Evolutionary conservation across 495 filamentous ascomycete species (phyloP).

Genomic region (Hypoxylon rickii): DNA sequence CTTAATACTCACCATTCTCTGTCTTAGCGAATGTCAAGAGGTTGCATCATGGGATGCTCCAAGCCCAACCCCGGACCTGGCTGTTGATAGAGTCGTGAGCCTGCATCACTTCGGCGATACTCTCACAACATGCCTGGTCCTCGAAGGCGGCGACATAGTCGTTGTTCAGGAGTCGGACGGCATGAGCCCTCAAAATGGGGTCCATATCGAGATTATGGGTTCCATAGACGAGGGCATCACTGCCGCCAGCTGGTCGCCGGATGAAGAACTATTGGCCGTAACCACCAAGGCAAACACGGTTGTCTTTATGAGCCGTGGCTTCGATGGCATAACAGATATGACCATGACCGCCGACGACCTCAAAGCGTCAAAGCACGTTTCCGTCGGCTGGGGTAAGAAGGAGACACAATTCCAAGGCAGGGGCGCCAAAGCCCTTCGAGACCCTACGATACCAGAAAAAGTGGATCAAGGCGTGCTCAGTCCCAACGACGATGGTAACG

Average conservation of each 20-base stretch:
- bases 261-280: slow-evolving; percentile 87
- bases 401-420: slow-evolving; percentile 98
- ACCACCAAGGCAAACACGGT: slow-evolving; percentile 78
- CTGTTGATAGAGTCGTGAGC: slow-evolving; percentile 70
- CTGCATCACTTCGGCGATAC: slow-evolving; percentile 86
- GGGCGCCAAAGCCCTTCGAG: slow-evolving; percentile 77
- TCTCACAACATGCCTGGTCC: slow-evolving; percentile 72
- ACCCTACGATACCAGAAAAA: slow-evolving; percentile 93
- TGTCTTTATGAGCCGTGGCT: slow-evolving; percentile 89
- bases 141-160: slow-evolving; percentile 91
- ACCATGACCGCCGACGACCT: slow-evolving; percentile 75
- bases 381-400: slow-evolving; percentile 96
- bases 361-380: slow-evolving; percentile 90
- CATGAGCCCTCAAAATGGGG: slow-evolving; percentile 32
- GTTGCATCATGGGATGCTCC: slow-evolving; percentile 89
- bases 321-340: slow-evolving; percentile 79
- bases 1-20: slow-evolving; percentile 18
- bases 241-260: slow-evolving; percentile 90
- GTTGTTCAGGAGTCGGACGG: slow-evolving; percentile 79
- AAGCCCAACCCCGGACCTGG: slow-evolving; percentile 68
- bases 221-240: slow-evolving; percentile 90
- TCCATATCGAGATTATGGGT: slow-evolving; percentile 88
- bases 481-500: slow-evolving; percentile 66
- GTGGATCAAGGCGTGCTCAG: slow-evolving; percentile 83
- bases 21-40: slow-evolving; percentile 42